Base-by-base conservation (phyloP, 257 asterid species). In the Coffea canephora region DNA sequence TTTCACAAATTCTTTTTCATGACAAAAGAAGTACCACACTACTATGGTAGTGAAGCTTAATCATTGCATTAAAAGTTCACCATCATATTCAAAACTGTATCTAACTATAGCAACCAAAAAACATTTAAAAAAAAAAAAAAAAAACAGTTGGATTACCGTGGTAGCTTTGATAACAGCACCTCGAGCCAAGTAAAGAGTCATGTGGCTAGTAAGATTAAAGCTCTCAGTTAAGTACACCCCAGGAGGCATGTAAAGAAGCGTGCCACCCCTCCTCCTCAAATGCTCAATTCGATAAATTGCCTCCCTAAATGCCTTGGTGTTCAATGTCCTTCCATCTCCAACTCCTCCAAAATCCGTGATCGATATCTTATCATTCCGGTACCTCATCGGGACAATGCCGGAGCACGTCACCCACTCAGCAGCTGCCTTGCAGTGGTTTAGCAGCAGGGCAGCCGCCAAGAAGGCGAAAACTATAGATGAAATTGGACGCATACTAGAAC, bases 161-260 rank as follows among this genome's bases (percentile, higher is more conserved):
- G 94, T 84, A 74, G 98, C 96, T 85, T 88, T 90, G 89, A 96
- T 94, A 69, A 89, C 91, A 71, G 99, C 97, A 54, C 95, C 97
- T 73, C 80, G 72, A 64, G 97, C 97, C 87, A 96, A 85, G 85
- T 87, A 96, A 45, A 96, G 98, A 65, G 99, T 94, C 98, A 96
- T 96, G 23, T 88, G 91, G 88, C 99, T 95, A 12, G 99, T 93
- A 13, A 95, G 91, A 79, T 87, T 91, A 77, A 96, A 92, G 4
- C 97, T 92, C 21, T 87, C 98, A 12, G 99, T 96, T 75, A 96
- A 85, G 78, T 85, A 96, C 69, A 83, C 94, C 19, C 99, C 99
- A 10, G 98, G 90, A 65, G 98, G 99, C 57, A 96, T 82, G 81
- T 96, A 91, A 14, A 96, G 97, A 81, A 94, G 85, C 9, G 98